These are phyloP conservation scores for Colletotrichum spinosum DNA, from an alignment of 2,329 filamentous ascomycete genomes.

Conservation along the genomic window DNA sequence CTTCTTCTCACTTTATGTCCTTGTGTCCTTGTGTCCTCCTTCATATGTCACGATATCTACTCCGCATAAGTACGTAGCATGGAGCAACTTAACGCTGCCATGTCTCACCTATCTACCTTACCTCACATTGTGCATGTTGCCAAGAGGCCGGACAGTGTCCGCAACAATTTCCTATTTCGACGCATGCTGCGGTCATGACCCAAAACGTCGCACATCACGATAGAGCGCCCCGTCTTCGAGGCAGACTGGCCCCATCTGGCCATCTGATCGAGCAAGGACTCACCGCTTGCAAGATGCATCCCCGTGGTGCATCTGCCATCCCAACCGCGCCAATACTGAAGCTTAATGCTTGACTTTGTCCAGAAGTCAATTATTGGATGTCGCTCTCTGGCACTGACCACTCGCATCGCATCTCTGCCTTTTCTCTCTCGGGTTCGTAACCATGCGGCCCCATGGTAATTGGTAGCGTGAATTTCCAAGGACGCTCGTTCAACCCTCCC, in stretches of 20 bases:
- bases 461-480: too few relatives aligned
- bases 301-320: constrained; percentile 27
- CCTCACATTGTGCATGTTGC: background rate
- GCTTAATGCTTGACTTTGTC: background rate
- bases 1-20: too few relatives aligned
- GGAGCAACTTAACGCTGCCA: too few relatives aligned
- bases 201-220: constrained; percentile 12
- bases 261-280: constrained; percentile 6
- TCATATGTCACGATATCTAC: too few relatives aligned
- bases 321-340: constrained; percentile 18
- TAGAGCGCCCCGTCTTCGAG: background rate
- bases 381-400: too few relatives aligned
- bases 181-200: constrained; percentile 21
- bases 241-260: background rate
- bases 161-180: constrained; percentile 36
- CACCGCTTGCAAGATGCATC: constrained; percentile 18
- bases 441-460: too few relatives aligned
- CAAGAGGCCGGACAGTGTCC: background rate
- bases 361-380: background rate
- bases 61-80: too few relatives aligned
- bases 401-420: too few relatives aligned
- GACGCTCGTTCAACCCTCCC: too few relatives aligned
- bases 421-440: too few relatives aligned
- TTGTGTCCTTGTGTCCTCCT: too few relatives aligned
- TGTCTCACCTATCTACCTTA: too few relatives aligned